A percentile compares a stretch with the other conserved stretches of the same genome.
These are phyloP conservation scores for Saturnispora zaruensis DNA, from an alignment of 805 yeast species.

Conservation along the genomic window DNA sequence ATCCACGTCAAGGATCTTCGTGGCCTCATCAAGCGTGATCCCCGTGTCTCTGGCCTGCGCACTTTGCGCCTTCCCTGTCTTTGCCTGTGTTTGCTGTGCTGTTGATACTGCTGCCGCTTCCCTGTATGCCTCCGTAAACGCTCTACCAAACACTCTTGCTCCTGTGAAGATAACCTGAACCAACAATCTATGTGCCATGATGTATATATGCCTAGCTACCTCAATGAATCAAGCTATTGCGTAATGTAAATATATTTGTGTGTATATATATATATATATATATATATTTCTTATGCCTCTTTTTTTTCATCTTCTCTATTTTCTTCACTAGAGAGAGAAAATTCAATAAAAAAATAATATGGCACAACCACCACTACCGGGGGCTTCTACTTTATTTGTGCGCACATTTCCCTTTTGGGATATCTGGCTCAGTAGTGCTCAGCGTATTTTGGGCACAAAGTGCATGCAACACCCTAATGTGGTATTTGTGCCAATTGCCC, in stretches of 20 bases:
- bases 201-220: background rate
- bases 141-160: constrained; percentile 90
- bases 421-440: background rate
- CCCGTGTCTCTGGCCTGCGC: constrained; percentile 60
- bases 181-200: constrained; percentile 80
- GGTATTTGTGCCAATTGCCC: background rate
- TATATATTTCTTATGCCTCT: background rate
- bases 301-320: background rate
- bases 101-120: constrained; percentile 89
- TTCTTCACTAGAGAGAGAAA: too few species aligned
- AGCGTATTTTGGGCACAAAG: background rate
- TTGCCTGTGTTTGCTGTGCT: constrained; percentile 26
- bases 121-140: constrained; percentile 92
- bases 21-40: constrained; percentile 79
- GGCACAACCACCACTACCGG: background rate
- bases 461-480: background rate
- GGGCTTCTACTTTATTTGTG: background rate
- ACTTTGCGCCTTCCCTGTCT: constrained; percentile 25
- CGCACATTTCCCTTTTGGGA: background rate
- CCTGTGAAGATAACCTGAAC: constrained; percentile 90
- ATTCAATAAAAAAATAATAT: too few species aligned
- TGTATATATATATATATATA: too few species aligned
- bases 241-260: too few species aligned
- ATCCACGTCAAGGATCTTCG: constrained; percentile 81
- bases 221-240: background rate